A percentile compares a stretch with the other conserved stretches of the same genome.
Evolutionary conservation across 208 protist species (phyloP).

Genomic region (Naegleria gruberi): DNA sequence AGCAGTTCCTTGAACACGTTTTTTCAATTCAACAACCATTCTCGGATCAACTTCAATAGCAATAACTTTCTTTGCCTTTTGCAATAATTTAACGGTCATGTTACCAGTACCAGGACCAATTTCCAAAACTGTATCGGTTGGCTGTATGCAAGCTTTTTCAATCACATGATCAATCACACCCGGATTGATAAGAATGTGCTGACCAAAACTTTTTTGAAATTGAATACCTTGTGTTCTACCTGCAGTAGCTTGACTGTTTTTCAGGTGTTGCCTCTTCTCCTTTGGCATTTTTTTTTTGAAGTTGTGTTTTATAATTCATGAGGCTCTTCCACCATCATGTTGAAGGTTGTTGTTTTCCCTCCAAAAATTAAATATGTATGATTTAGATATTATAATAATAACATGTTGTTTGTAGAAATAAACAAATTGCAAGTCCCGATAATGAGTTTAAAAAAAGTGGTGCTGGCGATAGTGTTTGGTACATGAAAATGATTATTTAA

Average conservation of each 20-base stretch:
- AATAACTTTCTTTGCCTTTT: constrained; percentile 91
- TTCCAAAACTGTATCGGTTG: constrained; percentile 96
- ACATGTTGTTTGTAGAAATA: too few relatives aligned
- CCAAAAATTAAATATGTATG: too few relatives aligned
- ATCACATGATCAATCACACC: constrained; percentile 93
- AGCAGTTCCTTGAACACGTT: constrained; percentile 87
- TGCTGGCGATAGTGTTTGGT: too few relatives aligned
- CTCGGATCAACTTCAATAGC: constrained; percentile 97
- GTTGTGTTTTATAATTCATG: too few relatives aligned
- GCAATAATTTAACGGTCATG: constrained; percentile 96
- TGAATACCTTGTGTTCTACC: constrained; percentile 58
- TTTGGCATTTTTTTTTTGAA: background rate
- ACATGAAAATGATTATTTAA: too few relatives aligned
- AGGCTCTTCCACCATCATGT: too few relatives aligned
- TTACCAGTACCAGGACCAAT: constrained; percentile 99
- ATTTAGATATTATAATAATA: too few relatives aligned
- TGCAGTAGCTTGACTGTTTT: background rate
- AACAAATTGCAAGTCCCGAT: too few relatives aligned
- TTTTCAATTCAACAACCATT: constrained; percentile 98
- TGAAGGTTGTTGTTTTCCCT: too few relatives aligned
- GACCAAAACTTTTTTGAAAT: constrained; percentile 92
- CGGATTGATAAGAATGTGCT: constrained; percentile 98
- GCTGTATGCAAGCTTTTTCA: constrained; percentile 87
- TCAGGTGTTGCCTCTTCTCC: background rate
- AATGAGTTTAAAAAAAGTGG: too few relatives aligned